phyloP scores from a whole-genome alignment of 2,329 filamentous ascomycete species.

The Aspergillus sp. region DNA sequence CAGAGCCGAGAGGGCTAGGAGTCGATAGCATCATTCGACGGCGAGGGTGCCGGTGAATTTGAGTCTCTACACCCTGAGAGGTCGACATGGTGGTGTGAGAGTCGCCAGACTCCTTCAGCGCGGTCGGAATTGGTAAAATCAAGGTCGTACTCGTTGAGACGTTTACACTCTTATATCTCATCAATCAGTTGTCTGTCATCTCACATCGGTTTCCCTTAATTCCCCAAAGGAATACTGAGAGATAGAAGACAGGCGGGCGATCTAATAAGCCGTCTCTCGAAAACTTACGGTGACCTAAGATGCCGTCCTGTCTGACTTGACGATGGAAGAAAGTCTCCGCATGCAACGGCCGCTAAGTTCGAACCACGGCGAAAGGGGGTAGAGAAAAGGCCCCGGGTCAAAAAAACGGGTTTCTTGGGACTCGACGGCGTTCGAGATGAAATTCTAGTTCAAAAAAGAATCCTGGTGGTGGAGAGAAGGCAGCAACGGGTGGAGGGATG shows the following conservation, averaged over 20 bases:
- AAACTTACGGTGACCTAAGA: not conserved
- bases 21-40: slow-evolving; percentile 29
- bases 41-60: slow-evolving; percentile 32
- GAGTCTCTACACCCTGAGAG: slow-evolving; percentile 19
- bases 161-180: not conserved
- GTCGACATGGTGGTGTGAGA: slow-evolving; percentile 30
- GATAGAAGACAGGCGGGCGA: not conserved
- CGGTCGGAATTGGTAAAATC: not conserved
- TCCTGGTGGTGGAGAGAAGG: not conserved
- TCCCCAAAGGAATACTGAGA: not conserved
- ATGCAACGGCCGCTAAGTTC: not conserved
- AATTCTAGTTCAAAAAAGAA: not conserved
- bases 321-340: not conserved
- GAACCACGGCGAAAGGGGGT: not conserved
- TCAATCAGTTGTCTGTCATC: not conserved
- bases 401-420: not conserved
- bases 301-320: not conserved
- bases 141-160: not conserved
- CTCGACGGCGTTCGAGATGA: not conserved
- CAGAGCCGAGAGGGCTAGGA: slow-evolving; percentile 22
- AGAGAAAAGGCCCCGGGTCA: not conserved
- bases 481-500: not conserved
- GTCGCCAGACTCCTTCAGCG: slow-evolving; percentile 2
- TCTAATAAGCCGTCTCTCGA: not conserved
- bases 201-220: not conserved